Evolutionary conservation across 2,329 filamentous ascomycete genomes (phyloP).

Genomic region (Arthrobotrys megalospora): DNA sequence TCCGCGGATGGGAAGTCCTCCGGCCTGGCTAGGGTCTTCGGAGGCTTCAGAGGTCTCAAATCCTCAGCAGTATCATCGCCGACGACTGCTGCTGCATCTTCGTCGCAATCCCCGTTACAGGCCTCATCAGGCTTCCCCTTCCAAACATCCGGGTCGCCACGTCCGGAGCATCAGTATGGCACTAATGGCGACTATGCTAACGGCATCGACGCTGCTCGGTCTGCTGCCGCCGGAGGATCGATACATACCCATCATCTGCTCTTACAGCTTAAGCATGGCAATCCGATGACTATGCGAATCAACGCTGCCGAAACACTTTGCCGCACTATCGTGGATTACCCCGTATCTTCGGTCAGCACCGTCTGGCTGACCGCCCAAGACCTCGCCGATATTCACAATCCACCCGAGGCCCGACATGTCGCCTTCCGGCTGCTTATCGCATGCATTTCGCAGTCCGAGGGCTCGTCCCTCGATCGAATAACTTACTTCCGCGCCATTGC

Average conservation of each 20-base stretch:
- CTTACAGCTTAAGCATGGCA: conserved; percentile 62
- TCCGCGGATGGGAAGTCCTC: conserved; percentile 52
- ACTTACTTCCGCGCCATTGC: conserved; percentile 78
- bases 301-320: conserved; percentile 63
- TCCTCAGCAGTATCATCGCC: conserved; percentile 49
- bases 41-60: conserved; percentile 50
- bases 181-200: conserved; percentile 47
- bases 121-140: conserved; percentile 35
- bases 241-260: conserved; percentile 61
- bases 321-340: conserved; percentile 63
- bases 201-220: conserved; percentile 38
- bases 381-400: conserved; percentile 74
- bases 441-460: conserved; percentile 75
- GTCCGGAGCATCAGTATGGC: conserved; percentile 13
- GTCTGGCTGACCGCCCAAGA: conserved; percentile 79
- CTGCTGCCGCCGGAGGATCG: conserved; percentile 47
- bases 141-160: conserved; percentile 35
- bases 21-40: conserved; percentile 55
- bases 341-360: conserved; percentile 69
- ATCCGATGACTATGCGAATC: conserved; percentile 63
- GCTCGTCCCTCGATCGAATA: conserved; percentile 77
- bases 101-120: conserved; percentile 36
- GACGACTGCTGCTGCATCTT: conserved; percentile 53
- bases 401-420: conserved; percentile 72
- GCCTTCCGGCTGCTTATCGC: conserved; percentile 78